Evolutionary conservation across 2,329 filamentous ascomycete species (phyloP).

Genomic region (Knoxdaviesia proteae): DNA sequence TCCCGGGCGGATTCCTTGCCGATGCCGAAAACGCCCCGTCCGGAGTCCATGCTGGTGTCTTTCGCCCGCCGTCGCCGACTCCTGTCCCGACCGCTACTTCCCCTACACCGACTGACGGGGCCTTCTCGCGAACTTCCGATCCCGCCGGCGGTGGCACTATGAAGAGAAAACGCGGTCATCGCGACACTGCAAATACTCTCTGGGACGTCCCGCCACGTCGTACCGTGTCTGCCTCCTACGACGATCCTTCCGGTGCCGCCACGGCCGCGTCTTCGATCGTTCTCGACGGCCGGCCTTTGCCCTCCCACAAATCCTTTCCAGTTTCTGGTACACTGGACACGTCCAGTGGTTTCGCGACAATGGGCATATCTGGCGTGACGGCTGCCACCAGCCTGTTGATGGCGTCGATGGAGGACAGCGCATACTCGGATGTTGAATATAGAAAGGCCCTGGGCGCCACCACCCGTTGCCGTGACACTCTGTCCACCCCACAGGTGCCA

Average conservation of each 20-base stretch:
- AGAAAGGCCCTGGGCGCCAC: constrained; percentile 29
- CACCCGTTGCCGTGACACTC: constrained; percentile 14
- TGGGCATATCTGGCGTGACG: background rate
- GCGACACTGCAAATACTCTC: constrained; percentile 6
- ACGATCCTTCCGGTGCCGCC: constrained; percentile 4
- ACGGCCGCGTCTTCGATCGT: constrained; percentile 3
- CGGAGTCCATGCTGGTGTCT: constrained; percentile 22
- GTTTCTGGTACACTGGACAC: constrained; percentile 30
- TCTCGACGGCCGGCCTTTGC: constrained; percentile 6
- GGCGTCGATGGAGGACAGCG: constrained; percentile 17
- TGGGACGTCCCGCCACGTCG: background rate
- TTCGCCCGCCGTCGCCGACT: constrained; percentile 23
- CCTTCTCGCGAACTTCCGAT: constrained; percentile 7
- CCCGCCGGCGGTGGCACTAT: constrained; percentile 7
- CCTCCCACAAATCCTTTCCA: constrained; percentile 20
- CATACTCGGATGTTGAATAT: constrained; percentile 36
- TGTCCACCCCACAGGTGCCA: background rate
- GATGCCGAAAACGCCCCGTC: constrained; percentile 6
- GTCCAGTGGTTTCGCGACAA: constrained; percentile 11
- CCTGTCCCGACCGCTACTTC: constrained; percentile 14
- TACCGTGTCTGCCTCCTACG: background rate
- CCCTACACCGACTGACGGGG: constrained; percentile 3
- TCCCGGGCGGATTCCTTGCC: constrained; percentile 16
- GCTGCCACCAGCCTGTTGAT: background rate
- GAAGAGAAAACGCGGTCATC: constrained; percentile 25